Conservation (phyloP, 371 early-diverging fungal genomes). For the Quaeritorhiza haematococci region DNA sequence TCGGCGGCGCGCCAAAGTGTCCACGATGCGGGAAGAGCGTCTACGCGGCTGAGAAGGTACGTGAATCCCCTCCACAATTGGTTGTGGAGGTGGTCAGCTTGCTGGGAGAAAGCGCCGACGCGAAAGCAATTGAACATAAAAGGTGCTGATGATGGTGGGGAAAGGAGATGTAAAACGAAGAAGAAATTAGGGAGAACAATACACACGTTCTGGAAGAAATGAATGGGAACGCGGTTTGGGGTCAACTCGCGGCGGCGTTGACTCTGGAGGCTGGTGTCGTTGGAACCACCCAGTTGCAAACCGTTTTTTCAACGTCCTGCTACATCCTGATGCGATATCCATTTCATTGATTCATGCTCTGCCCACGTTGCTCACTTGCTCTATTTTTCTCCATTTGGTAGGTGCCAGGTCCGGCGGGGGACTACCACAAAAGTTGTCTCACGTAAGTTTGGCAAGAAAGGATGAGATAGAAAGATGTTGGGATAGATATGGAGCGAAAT, state of each 20-base stretch:
- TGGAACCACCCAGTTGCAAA: too few relatives aligned
- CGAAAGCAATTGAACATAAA: not conserved
- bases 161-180: conserved; percentile 24
- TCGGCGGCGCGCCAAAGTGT: conserved; percentile 44
- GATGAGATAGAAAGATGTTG: not conserved
- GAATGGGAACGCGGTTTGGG: not conserved
- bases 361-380: too few relatives aligned
- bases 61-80: not conserved
- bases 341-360: too few relatives aligned
- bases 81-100: not conserved
- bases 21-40: conserved; percentile 54
- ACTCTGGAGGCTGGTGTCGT: too few relatives aligned
- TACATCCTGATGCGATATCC: not conserved
- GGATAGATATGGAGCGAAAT: not conserved
- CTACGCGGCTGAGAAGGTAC: conserved; percentile 50
- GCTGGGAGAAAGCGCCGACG: not conserved
- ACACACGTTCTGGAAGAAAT: not conserved
- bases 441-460: conserved; percentile 38
- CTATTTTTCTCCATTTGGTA: too few relatives aligned
- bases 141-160: conserved; percentile 25
- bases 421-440: too few relatives aligned
- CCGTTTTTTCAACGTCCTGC: not conserved
- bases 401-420: too few relatives aligned
- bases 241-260: too few relatives aligned
- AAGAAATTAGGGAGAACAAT: not conserved